A percentile compares a stretch with the other conserved stretches of the same genome.
Evolutionary conservation across 352 stramenopile species (phyloP).

Genomic region (Pythium dissimile): DNA sequence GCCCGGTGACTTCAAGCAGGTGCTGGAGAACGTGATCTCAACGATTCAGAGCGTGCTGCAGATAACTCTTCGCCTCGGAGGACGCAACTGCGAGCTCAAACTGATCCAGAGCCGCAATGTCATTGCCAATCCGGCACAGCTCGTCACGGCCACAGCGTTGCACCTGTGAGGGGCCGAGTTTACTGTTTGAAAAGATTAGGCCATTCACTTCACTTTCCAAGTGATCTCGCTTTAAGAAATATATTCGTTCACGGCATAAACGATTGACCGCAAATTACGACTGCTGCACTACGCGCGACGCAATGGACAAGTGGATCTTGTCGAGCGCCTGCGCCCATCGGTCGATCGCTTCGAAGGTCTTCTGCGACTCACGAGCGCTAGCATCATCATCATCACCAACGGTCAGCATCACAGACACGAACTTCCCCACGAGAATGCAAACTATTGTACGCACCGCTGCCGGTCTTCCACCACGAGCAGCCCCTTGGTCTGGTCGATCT

Average conservation of each 20-base stretch:
- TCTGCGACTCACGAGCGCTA: slow-evolving; percentile 52
- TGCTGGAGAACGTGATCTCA: slow-evolving; percentile 71
- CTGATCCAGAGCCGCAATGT: slow-evolving; percentile 78
- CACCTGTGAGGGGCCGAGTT: neutral
- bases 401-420: too few species aligned
- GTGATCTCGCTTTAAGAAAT: too few species aligned
- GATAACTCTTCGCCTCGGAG: slow-evolving; percentile 59
- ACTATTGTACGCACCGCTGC: slow-evolving; percentile 34
- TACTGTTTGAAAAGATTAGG: neutral
- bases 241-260: too few species aligned
- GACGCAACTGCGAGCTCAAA: slow-evolving; percentile 75
- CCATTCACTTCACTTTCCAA: neutral
- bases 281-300: slow-evolving; percentile 28
- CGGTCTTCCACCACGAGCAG: slow-evolving; percentile 51
- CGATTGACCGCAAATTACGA: neutral
- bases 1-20: slow-evolving; percentile 58
- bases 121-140: slow-evolving; percentile 52
- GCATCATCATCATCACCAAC: slow-evolving; percentile 8
- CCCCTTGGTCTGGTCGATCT: slow-evolving; percentile 87
- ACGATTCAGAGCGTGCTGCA: slow-evolving; percentile 80
- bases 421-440: too few species aligned
- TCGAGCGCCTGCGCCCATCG: slow-evolving; percentile 55
- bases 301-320: slow-evolving; percentile 45
- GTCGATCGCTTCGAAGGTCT: slow-evolving; percentile 69
- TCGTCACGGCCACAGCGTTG: slow-evolving; percentile 45